These are phyloP conservation scores for Tuber indicum DNA, from an alignment of 495 filamentous ascomycete genomes.

Conservation along the genomic window DNA sequence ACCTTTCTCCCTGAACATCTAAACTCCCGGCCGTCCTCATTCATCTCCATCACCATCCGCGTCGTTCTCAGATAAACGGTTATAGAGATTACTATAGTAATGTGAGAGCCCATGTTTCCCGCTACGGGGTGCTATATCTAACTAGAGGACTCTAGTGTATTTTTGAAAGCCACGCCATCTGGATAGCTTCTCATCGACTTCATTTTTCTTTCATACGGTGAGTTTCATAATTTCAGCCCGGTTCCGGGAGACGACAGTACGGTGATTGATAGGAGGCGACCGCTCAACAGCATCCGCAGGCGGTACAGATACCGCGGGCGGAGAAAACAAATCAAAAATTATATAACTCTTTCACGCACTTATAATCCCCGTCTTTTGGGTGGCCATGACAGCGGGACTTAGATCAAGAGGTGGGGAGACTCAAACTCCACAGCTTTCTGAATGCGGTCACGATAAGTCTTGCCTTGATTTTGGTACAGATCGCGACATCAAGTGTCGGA, in stretches of 20 bases:
- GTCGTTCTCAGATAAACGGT: not conserved
- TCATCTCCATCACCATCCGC: conserved; percentile 9
- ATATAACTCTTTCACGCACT: not conserved
- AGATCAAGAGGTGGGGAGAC: conserved; percentile 2
- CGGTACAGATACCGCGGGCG: not conserved
- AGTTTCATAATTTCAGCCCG: not conserved
- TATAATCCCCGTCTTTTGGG: not conserved
- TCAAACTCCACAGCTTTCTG: conserved; percentile 30
- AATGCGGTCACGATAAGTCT: conserved; percentile 37
- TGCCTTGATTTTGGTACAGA: conserved; percentile 27
- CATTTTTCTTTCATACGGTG: conserved; percentile 1
- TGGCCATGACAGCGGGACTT: not conserved
- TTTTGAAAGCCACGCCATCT: not conserved
- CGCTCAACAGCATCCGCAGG: not conserved
- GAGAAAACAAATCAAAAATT: not conserved
- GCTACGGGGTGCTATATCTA: not conserved
- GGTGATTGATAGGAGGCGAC: not conserved
- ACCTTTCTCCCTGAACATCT: not conserved
- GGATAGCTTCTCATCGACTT: not conserved
- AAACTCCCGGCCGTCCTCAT: conserved; percentile 30
- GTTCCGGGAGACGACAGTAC: not conserved
- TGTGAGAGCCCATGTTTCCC: conserved; percentile 2
- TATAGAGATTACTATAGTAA: not conserved
- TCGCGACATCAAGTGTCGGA: conserved; percentile 35
- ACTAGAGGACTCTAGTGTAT: not conserved